Base-by-base conservation (phyloP, 495 filamentous ascomycete species). In the Niebla homalea region DNA sequence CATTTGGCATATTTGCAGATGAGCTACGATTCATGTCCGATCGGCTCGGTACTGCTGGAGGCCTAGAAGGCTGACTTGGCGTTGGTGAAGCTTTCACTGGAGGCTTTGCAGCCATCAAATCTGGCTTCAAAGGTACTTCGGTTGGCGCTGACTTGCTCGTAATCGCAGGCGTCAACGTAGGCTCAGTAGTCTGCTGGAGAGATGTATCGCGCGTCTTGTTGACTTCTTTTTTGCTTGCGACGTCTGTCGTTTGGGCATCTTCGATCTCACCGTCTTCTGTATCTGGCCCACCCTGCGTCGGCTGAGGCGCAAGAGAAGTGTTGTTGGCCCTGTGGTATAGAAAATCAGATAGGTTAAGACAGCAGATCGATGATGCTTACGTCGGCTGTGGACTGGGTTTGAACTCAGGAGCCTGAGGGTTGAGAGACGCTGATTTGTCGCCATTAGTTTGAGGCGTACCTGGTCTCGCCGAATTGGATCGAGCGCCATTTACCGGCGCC, bases 211-310 rank as follows among this genome's bases (percentile, higher is more conserved):
- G 25, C 45, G 23, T 4, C 19, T 18, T 4, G 2, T 48, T 48
- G 25, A 26, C 44, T 43, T 46, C 25, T 39, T 51, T 19, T 51
- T 14, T 51, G 46, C 50, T 41, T 46, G 65, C 21, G 36, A 52
- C 57, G 60, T 73, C 65, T 11, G 53, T 50, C 64, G 71, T 69
- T 55, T 76, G 81, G 12, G 70, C 71, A 64, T 88, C 81, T 57
- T 84, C 80, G 29, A 87, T 83, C 57, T 89, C 85, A 21, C 84
- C 85, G 65, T 88, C 84, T 60, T 88, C 85, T 44, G 82, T 82
- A 58, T 89, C 85, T 10, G 61, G 50, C 42, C 64, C 69, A 12
- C 66, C 54, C 39, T 50, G 25, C 10, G 36, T 56, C 64, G 38
- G 57, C 52, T 39, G 67, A 55, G 53, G 62, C 39, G 54, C 57